A percentile compares a stretch with the other conserved stretches of the same genome.
phyloP scores from a whole-genome alignment of 1,139 yeast genomes.

The Pichia cactophila region DNA sequence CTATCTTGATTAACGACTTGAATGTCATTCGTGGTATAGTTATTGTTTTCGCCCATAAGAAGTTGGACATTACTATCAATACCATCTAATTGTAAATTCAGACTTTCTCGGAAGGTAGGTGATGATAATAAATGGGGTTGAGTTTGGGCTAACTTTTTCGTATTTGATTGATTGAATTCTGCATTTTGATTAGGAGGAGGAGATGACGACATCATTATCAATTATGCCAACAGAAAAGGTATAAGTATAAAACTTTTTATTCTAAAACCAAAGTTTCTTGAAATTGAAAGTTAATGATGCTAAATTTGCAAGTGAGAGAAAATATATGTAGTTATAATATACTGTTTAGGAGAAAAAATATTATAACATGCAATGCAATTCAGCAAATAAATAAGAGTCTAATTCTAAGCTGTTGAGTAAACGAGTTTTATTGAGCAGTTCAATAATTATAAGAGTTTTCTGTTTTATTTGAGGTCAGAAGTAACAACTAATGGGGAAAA shows the following conservation, averaged over 20 bases:
- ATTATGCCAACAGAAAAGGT: not conserved
- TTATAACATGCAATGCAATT: not conserved
- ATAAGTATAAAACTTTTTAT: not conserved
- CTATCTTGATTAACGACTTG: not conserved
- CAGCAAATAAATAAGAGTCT: not conserved
- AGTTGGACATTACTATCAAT: slow-evolving; percentile 10
- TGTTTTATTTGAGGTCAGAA: not conserved
- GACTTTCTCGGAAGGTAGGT: slow-evolving; percentile 17
- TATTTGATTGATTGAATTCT: slow-evolving; percentile 8
- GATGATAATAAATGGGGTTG: slow-evolving; percentile 18
- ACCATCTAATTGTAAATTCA: slow-evolving; percentile 16
- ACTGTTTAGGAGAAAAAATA: not conserved
- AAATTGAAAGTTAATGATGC: too few relatives aligned
- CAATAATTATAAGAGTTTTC: too few relatives aligned
- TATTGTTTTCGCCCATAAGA: slow-evolving; percentile 1
- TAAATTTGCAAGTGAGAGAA: too few relatives aligned
- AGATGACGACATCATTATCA: slow-evolving; percentile 27
- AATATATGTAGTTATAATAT: not conserved
- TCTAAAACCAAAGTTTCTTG: not conserved
- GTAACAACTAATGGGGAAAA: not conserved
- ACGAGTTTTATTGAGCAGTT: too few relatives aligned
- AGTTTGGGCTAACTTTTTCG: slow-evolving; percentile 7
- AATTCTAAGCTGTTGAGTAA: not conserved
- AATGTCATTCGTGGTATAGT: slow-evolving; percentile 1
- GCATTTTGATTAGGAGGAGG: slow-evolving; percentile 22